Conservation (phyloP, 768 basidiomycete genomes). For the Lentinula sp. region DNA sequence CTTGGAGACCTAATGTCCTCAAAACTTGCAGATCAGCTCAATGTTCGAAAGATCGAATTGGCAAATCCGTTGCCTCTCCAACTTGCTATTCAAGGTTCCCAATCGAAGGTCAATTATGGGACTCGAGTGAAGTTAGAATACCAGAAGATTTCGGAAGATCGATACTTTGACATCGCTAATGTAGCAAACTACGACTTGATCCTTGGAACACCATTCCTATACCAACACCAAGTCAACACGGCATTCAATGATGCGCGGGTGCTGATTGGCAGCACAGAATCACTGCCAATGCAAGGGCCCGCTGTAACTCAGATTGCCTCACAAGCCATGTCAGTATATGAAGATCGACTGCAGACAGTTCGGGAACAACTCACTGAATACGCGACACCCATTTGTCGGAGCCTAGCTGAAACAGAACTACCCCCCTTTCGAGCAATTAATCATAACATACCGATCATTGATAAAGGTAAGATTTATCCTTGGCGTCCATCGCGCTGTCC, state of each 20-base stretch:
- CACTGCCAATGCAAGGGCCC: constrained; percentile 14
- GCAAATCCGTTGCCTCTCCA: constrained; percentile 26
- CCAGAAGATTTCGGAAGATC: constrained; percentile 22
- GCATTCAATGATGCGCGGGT: constrained; percentile 21
- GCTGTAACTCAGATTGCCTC: constrained; percentile 8
- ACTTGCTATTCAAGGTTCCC: constrained; percentile 35
- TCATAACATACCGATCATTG: constrained; percentile 24
- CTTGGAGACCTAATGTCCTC: constrained; percentile 35
- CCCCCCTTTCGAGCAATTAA: constrained; percentile 29
- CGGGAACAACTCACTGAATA: constrained; percentile 15
- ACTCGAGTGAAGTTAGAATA: constrained; percentile 22
- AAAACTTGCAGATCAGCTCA: constrained; percentile 29
- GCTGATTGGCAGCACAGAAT: constrained; percentile 15
- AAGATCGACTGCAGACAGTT: constrained; percentile 10
- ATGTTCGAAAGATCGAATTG: constrained; percentile 16
- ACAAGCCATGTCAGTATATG: background rate
- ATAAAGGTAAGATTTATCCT: constrained; percentile 18
- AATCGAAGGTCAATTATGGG: constrained; percentile 26
- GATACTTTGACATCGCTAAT: constrained; percentile 31
- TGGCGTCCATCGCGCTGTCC: constrained; percentile 26
- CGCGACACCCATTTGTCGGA: constrained; percentile 17
- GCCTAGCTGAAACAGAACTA: constrained; percentile 20
- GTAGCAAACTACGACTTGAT: constrained; percentile 33
- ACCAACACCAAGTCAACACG: constrained; percentile 19
- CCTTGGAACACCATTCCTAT: constrained; percentile 33